Percentiles rank a stretch among this genome's conserved stretches.
phyloP scores from a whole-genome alignment of 192 early-diverging fungal species.

The Gorgonomyces haynaldii region DNA sequence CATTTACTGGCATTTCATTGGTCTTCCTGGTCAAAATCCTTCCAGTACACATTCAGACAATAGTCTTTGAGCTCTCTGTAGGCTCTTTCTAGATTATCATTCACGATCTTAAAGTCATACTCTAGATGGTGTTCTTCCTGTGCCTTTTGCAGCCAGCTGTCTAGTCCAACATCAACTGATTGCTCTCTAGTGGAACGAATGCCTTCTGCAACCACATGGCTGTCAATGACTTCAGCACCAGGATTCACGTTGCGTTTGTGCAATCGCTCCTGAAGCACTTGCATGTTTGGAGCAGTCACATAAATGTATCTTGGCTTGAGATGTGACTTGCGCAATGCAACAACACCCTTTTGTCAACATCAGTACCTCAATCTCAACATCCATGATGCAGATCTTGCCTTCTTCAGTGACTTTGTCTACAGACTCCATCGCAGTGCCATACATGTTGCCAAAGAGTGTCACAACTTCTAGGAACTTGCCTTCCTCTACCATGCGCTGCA shows the following conservation, averaged over 20 bases:
- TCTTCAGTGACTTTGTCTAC: slow-evolving; percentile 35
- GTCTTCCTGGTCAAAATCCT: slow-evolving; percentile 27
- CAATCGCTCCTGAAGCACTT: slow-evolving; percentile 30
- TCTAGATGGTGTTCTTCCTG: slow-evolving; percentile 9
- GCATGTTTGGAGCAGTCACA: slow-evolving; percentile 31
- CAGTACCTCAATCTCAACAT: slow-evolving; percentile 36
- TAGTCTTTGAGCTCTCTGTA: slow-evolving; percentile 27
- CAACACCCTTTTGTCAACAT: slow-evolving; percentile 23
- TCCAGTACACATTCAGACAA: slow-evolving; percentile 23
- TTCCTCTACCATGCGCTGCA: slow-evolving; percentile 27
- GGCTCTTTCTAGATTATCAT: slow-evolving; percentile 32
- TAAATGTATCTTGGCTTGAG: slow-evolving; percentile 32
- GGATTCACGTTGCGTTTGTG: not conserved
- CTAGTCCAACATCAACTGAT: not conserved
- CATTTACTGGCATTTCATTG: too few relatives aligned
- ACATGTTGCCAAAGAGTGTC: slow-evolving; percentile 42
- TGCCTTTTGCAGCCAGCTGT: slow-evolving; percentile 36
- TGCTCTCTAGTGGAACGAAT: not conserved
- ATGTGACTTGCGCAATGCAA: slow-evolving; percentile 33
- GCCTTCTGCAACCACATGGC: too few relatives aligned
- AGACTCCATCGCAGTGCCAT: slow-evolving; percentile 34
- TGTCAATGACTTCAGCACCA: not conserved
- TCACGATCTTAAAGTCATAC: slow-evolving; percentile 28
- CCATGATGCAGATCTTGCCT: slow-evolving; percentile 46
- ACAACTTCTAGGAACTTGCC: slow-evolving; percentile 42